phyloP scores from a whole-genome alignment of 2,329 filamentous ascomycete genomes.

The Uncinocarpus reesii region DNA sequence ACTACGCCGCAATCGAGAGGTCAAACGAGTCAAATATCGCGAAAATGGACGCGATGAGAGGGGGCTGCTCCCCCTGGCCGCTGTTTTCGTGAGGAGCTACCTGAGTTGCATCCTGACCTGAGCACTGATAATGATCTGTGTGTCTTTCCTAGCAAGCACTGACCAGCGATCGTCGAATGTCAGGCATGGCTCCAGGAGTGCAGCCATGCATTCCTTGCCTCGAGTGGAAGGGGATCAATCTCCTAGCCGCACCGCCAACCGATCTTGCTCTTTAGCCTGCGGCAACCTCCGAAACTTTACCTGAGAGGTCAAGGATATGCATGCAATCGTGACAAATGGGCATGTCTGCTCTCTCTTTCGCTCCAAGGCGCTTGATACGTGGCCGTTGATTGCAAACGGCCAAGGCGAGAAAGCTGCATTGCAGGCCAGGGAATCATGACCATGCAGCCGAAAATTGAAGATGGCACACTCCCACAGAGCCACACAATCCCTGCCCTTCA shows the following conservation, averaged over 20 bases:
- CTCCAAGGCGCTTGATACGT: neutral
- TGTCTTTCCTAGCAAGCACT: neutral
- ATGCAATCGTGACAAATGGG: neutral
- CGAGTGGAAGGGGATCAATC: neutral
- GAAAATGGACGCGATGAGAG: neutral
- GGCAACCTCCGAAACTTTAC: slow-evolving; percentile 4
- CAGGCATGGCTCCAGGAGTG: neutral
- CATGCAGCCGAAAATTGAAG: slow-evolving; percentile 6
- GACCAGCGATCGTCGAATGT: neutral
- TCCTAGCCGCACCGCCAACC: neutral
- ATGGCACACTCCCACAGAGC: slow-evolving; percentile 5
- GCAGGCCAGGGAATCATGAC: slow-evolving; percentile 3
- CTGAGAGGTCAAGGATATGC: neutral
- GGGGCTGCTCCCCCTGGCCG: too few relatives aligned
- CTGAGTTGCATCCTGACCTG: too few relatives aligned
- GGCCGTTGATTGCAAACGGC: slow-evolving; percentile 5
- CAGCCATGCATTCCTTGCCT: neutral
- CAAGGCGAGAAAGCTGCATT: neutral
- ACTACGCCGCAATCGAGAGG: neutral
- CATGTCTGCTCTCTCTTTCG: neutral
- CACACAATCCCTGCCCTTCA: slow-evolving; percentile 6
- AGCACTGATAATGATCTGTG: neutral
- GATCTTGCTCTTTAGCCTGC: neutral
- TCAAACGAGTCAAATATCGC: neutral
- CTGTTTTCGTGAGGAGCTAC: too few relatives aligned